A percentile compares a stretch with the other conserved stretches of the same genome.
Conservation (phyloP, 2,329 filamentous ascomycete genomes). For the Whalleya microplaca region DNA sequence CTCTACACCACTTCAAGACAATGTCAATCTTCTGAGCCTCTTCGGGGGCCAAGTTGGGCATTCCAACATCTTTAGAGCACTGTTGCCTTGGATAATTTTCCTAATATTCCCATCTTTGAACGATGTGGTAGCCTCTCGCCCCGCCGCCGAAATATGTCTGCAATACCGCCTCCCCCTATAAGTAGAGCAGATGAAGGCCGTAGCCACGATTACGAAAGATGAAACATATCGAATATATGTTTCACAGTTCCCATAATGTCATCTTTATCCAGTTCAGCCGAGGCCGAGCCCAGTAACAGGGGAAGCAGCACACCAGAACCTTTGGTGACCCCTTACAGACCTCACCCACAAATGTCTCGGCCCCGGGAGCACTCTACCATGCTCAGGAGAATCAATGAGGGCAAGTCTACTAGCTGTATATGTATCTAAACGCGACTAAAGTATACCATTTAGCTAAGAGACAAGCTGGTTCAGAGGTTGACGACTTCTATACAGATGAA, state of each 20-base stretch:
- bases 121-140: not conserved
- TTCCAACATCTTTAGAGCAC: slow-evolving; percentile 1
- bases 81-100: slow-evolving; percentile 1
- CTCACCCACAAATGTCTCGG: not conserved
- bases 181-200: slow-evolving; percentile 1
- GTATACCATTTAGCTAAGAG: slow-evolving; percentile 9
- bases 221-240: not conserved
- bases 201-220: not conserved
- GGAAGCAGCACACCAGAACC: not conserved
- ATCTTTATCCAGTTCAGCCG: slow-evolving; percentile 4
- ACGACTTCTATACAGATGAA: slow-evolving; percentile 21
- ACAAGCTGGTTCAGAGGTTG: not conserved
- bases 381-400: slow-evolving; percentile 8
- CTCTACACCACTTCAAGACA: slow-evolving; percentile 16
- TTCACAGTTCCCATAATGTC: slow-evolving; percentile 9
- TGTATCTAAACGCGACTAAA: not conserved
- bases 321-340: slow-evolving; percentile 4
- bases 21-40: slow-evolving; percentile 11
- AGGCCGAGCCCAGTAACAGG: slow-evolving; percentile 2
- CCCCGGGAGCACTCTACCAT: slow-evolving; percentile 7
- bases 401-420: not conserved
- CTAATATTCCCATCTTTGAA: slow-evolving; percentile 2
- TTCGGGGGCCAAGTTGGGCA: slow-evolving; percentile 20
- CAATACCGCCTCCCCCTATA: slow-evolving; percentile 5
- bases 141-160: not conserved